A percentile compares a stretch with the other conserved stretches of the same genome.
Conservation (phyloP, 2,329 filamentous ascomycete species). For the Botrytis byssoidea region DNA sequence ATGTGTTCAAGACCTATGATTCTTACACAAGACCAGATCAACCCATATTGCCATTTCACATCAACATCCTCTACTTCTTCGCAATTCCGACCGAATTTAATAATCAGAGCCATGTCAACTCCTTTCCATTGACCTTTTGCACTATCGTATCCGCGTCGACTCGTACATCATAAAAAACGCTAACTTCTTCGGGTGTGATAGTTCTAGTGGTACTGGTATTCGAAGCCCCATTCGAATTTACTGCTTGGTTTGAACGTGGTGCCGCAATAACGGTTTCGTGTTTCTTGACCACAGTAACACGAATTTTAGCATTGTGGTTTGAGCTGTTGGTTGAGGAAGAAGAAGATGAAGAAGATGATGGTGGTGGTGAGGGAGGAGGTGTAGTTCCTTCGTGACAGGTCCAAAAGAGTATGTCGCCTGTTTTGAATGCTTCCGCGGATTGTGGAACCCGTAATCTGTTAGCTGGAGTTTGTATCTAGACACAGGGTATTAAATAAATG, state of each 20-base stretch:
- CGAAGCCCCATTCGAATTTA: neutral
- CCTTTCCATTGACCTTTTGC: neutral
- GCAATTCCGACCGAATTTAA: neutral
- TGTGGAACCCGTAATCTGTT: neutral
- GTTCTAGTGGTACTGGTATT: neutral
- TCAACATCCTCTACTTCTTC: neutral
- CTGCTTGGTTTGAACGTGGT: neutral
- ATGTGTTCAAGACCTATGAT: neutral
- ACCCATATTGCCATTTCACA: neutral
- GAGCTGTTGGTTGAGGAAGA: neutral
- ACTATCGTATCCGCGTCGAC: neutral
- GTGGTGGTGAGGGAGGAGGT: neutral
- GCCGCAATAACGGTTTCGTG: neutral
- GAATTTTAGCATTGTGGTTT: neutral
- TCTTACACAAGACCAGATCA: neutral
- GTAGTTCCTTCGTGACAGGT: neutral
- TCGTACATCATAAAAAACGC: neutral
- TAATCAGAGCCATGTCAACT: neutral
- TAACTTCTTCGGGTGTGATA: neutral
- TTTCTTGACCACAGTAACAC: neutral
- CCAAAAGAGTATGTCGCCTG: neutral
- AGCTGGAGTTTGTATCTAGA: neutral
- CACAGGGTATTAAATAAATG: neutral
- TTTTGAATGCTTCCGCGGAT: neutral
- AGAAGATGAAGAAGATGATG: neutral